These are phyloP conservation scores for Zalaria sp. DNA, from an alignment of 2,329 filamentous ascomycete genomes.

Conservation along the genomic window DNA sequence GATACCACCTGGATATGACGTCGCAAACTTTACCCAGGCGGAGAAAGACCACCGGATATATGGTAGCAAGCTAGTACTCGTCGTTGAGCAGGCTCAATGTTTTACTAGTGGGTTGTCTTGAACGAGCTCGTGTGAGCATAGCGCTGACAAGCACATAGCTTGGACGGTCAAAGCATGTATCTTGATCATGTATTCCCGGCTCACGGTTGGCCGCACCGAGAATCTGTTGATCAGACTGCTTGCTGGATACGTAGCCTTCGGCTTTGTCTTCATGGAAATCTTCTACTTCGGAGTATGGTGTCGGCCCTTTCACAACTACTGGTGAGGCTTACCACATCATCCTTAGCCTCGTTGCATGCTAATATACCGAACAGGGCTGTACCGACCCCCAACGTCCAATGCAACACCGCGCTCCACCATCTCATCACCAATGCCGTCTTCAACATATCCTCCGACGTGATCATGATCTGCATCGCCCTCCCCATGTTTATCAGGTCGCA, in stretches of 20 bases:
- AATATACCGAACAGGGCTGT: slow-evolving; percentile 7
- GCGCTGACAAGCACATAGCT: slow-evolving; percentile 5
- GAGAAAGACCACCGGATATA: slow-evolving; percentile 14
- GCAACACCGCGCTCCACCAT: slow-evolving; percentile 22
- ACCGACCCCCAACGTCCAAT: slow-evolving; percentile 22
- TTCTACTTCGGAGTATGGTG: slow-evolving; percentile 27
- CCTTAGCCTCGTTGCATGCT: not conserved
- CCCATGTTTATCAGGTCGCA: slow-evolving; percentile 30
- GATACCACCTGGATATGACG: slow-evolving; percentile 30
- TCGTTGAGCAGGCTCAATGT: slow-evolving; percentile 24
- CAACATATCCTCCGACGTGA: slow-evolving; percentile 32
- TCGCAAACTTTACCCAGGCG: slow-evolving; percentile 19
- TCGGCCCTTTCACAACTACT: slow-evolving; percentile 22
- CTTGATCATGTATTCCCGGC: slow-evolving; percentile 22
- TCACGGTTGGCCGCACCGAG: slow-evolving; percentile 21
- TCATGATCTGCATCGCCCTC: slow-evolving; percentile 29
- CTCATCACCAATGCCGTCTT: slow-evolving; percentile 23
- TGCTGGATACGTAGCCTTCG: slow-evolving; percentile 18
- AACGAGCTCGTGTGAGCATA: not conserved
- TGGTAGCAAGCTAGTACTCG: slow-evolving; percentile 24
- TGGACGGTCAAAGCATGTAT: slow-evolving; percentile 25
- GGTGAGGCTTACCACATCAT: slow-evolving; percentile 11
- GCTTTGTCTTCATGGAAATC: slow-evolving; percentile 24
- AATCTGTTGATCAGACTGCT: slow-evolving; percentile 20
- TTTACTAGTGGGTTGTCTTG: slow-evolving; percentile 8